Conservation (phyloP, 768 basidiomycete species). For the Paxillus ammoniavirescens region DNA sequence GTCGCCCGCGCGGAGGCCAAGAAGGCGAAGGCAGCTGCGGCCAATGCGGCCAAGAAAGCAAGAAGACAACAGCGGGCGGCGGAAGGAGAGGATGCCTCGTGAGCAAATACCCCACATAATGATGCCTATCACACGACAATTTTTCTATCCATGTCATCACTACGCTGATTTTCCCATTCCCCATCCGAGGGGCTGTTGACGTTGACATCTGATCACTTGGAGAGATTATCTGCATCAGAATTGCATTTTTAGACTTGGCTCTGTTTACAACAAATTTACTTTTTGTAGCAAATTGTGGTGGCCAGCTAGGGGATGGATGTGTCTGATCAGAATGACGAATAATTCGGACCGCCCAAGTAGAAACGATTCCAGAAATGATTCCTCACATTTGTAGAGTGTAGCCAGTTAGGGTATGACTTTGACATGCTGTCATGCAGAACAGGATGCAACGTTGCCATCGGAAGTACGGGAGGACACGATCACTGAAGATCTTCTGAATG, state of each 20-base stretch:
- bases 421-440: conserved; percentile 23
- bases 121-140: conserved; percentile 3
- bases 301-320: conserved; percentile 5
- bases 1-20: conserved; percentile 71
- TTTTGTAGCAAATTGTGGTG: conserved; percentile 5
- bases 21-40: conserved; percentile 81
- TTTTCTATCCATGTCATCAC: not conserved
- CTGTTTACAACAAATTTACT: not conserved
- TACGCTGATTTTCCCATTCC: not conserved
- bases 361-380: not conserved
- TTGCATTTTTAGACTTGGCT: conserved; percentile 5
- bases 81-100: conserved; percentile 31
- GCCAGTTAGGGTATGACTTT: conserved; percentile 22
- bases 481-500: conserved; percentile 9
- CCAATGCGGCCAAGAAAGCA: conserved; percentile 91
- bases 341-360: conserved; percentile 2
- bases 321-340: not conserved
- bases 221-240: not conserved
- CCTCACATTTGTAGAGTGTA: not conserved
- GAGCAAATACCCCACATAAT: conserved; percentile 1
- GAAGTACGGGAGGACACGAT: not conserved
- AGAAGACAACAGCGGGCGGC: conserved; percentile 59
- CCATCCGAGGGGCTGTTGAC: conserved; percentile 1
- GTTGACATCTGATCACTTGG: conserved; percentile 7
- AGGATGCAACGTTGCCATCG: conserved; percentile 18